A percentile compares a stretch with the other conserved stretches of the same genome.
These are phyloP conservation scores for Wickerhamiella allomyrinae DNA, from an alignment of 805 yeast genomes.

Conservation along the genomic window DNA sequence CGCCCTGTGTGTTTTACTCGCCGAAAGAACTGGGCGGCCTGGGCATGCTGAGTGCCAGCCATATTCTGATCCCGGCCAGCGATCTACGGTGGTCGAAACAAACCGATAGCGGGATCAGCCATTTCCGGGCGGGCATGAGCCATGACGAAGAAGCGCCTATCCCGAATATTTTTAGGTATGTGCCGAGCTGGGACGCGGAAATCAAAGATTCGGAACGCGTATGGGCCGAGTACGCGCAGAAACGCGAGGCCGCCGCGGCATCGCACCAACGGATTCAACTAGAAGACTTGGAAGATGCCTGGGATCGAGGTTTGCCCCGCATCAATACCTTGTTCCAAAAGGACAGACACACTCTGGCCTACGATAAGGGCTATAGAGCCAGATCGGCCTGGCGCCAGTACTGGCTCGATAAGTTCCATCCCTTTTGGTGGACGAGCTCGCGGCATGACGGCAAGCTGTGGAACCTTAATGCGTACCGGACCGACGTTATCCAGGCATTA, in stretches of 20 bases:
- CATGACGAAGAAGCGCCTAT: constrained; percentile 49
- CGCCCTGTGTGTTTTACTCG: constrained; percentile 96
- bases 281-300: constrained; percentile 85
- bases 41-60: constrained; percentile 96
- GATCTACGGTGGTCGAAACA: constrained; percentile 85
- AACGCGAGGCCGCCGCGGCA: constrained; percentile 72
- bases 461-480: constrained; percentile 83
- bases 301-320: constrained; percentile 97
- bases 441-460: constrained; percentile 93
- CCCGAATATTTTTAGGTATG: constrained; percentile 86
- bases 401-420: constrained; percentile 57
- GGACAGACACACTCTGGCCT: constrained; percentile 85
- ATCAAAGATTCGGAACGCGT: constrained; percentile 87
- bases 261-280: constrained; percentile 75
- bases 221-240: constrained; percentile 93
- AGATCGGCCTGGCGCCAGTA: constrained; percentile 67
- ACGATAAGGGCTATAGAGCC: constrained; percentile 84
- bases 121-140: constrained; percentile 90
- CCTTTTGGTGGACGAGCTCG: constrained; percentile 93
- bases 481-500: constrained; percentile 91
- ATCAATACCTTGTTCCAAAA: constrained; percentile 89
- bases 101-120: constrained; percentile 88
- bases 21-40: constrained; percentile 96
- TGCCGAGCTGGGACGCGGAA: constrained; percentile 94
- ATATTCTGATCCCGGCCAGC: constrained; percentile 83